Evolutionary conservation across 352 stramenopile species (phyloP).

Genomic region (Phytophthora fragariae): DNA sequence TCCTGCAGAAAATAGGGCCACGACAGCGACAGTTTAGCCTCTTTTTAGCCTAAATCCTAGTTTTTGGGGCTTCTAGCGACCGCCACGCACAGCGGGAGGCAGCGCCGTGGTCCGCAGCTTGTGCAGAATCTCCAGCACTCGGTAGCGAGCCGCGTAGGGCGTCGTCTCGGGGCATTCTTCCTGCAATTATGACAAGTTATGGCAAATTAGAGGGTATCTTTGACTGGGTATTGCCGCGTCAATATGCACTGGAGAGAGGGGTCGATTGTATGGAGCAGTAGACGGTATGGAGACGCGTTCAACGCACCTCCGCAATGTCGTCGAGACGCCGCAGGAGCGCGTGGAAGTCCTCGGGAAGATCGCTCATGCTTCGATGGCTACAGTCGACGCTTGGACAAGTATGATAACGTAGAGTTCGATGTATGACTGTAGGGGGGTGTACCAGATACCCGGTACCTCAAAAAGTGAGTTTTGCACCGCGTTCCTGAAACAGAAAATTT

Average conservation of each 20-base stretch:
- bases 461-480: no score
- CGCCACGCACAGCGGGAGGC: conserved; percentile 36
- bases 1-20: conserved; percentile 38
- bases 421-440: not conserved
- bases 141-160: conserved; percentile 64
- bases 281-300: not conserved
- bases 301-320: conserved; percentile 40
- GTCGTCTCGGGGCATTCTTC: conserved; percentile 54
- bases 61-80: conserved; percentile 2
- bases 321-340: conserved; percentile 43
- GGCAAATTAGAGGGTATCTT: not conserved
- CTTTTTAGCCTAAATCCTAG: no score
- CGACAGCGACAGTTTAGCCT: conserved; percentile 2
- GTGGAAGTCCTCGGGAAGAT: conserved; percentile 46
- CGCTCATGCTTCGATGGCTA: conserved; percentile 16
- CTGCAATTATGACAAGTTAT: conserved; percentile 14
- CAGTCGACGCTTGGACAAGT: no score
- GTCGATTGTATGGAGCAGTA: not conserved
- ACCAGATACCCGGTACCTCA: not conserved
- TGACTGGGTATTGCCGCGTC: not conserved
- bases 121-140: conserved; percentile 60
- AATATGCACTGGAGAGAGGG: not conserved
- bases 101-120: conserved; percentile 53
- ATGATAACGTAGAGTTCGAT: no score
- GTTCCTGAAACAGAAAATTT: no score